These are phyloP conservation scores for Rhynchospora tenuis DNA, from an alignment of 176 grass and related monocot genomes.

Conservation along the genomic window DNA sequence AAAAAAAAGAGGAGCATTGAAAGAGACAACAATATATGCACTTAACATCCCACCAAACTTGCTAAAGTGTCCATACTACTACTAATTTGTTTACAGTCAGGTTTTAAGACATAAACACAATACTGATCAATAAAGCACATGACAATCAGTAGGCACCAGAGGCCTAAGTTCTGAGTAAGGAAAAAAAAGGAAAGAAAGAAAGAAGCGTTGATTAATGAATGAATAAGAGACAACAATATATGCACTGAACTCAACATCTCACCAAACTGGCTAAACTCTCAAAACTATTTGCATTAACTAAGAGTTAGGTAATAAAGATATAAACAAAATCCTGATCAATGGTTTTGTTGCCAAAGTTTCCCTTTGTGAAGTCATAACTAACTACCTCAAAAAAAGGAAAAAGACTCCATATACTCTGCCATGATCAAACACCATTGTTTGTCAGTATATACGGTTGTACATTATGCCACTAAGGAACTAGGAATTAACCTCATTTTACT, in stretches of 20 bases:
- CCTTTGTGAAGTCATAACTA: background rate
- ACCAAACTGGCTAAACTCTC: background rate
- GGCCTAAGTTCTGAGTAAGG: slow-evolving; percentile 57
- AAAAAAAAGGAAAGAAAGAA: background rate
- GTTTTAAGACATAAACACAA: background rate
- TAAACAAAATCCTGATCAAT: background rate
- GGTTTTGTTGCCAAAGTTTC: background rate
- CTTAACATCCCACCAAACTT: background rate
- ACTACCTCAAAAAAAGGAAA: background rate
- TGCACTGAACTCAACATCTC: background rate
- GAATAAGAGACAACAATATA: background rate
- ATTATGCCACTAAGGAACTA: background rate
- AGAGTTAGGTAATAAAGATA: background rate
- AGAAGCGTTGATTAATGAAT: background rate
- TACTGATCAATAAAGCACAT: slow-evolving; percentile 22
- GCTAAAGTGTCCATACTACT: background rate
- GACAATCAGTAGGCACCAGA: slow-evolving; percentile 52
- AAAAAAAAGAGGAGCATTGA: background rate
- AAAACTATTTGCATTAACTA: background rate
- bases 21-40: background rate
- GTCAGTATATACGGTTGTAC: background rate
- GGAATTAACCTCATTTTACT: background rate
- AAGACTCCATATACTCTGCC: background rate
- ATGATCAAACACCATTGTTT: background rate
- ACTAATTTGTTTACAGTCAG: background rate